phyloP scores from a whole-genome alignment of 306 rosid species.

The Prinsepia uniflora region DNA sequence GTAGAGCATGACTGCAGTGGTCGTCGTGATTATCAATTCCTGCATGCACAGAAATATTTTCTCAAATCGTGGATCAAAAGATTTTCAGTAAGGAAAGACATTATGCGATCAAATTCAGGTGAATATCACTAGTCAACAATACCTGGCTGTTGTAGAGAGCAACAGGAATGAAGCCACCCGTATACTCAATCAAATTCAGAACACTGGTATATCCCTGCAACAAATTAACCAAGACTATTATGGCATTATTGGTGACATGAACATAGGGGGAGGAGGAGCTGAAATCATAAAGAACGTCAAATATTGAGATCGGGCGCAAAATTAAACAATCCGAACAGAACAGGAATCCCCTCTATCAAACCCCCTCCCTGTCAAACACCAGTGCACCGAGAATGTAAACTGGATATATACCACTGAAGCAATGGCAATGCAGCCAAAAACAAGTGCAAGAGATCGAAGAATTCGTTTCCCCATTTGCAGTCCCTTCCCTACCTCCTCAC shows the following conservation, averaged over 20 bases:
- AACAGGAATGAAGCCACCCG: slow-evolving; percentile 67
- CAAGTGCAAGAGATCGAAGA: slow-evolving; percentile 77
- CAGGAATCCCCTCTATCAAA: background rate
- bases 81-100: too few species aligned
- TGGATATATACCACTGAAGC: slow-evolving; percentile 69
- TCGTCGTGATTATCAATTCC: slow-evolving; percentile 77
- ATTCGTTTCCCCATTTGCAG: slow-evolving; percentile 91
- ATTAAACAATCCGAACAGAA: background rate
- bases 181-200: slow-evolving; percentile 78
- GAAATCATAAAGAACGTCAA: background rate
- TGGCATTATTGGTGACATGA: slow-evolving; percentile 8
- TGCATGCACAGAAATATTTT: slow-evolving; percentile 31
- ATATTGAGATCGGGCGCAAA: background rate
- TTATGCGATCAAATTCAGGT: too few species aligned
- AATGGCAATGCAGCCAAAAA: slow-evolving; percentile 84
- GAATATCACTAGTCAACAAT: slow-evolving; percentile 10
- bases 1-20: slow-evolving; percentile 63
- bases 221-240: slow-evolving; percentile 20
- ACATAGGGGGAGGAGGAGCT: slow-evolving; percentile 8
- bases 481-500: slow-evolving; percentile 84
- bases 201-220: slow-evolving; percentile 77
- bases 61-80: background rate
- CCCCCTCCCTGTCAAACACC: background rate
- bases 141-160: slow-evolving; percentile 89
- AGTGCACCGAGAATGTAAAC: slow-evolving; percentile 26